These are phyloP conservation scores for Flaveria bidentis DNA, from an alignment of 129 eudicot genomes.

Conservation along the genomic window DNA sequence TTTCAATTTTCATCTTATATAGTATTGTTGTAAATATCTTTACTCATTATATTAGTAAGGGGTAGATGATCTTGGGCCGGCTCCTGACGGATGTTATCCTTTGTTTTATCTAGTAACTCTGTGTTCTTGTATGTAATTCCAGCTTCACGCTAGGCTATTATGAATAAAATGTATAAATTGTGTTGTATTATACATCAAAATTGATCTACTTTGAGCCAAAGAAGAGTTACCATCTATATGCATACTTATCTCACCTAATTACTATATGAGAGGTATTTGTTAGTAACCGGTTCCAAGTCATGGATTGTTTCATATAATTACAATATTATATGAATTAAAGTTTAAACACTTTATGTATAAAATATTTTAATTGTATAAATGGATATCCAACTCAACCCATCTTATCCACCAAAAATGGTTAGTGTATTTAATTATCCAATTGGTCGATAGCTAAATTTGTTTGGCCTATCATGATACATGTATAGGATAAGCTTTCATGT, in stretches of 20 bases:
- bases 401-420: slow-evolving; percentile 24
- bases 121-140: too few species aligned
- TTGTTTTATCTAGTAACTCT: too few species aligned
- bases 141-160: too few species aligned
- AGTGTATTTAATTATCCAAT: neutral
- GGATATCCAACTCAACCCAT: slow-evolving; percentile 29
- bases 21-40: neutral
- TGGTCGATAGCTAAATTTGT: neutral
- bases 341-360: neutral
- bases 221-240: neutral
- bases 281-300: neutral
- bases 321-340: neutral
- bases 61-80: too few species aligned
- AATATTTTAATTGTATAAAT: neutral
- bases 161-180: neutral
- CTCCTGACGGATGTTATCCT: too few species aligned
- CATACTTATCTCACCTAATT: too few species aligned
- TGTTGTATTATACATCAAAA: neutral
- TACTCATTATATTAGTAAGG: too few species aligned
- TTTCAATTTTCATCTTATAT: neutral
- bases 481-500: too few species aligned
- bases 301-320: neutral
- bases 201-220: neutral
- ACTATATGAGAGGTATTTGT: neutral
- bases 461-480: too few species aligned